Evolutionary conservation across 306 rosid genomes (phyloP).

Genomic region (Sphenostylis stenocarpa): DNA sequence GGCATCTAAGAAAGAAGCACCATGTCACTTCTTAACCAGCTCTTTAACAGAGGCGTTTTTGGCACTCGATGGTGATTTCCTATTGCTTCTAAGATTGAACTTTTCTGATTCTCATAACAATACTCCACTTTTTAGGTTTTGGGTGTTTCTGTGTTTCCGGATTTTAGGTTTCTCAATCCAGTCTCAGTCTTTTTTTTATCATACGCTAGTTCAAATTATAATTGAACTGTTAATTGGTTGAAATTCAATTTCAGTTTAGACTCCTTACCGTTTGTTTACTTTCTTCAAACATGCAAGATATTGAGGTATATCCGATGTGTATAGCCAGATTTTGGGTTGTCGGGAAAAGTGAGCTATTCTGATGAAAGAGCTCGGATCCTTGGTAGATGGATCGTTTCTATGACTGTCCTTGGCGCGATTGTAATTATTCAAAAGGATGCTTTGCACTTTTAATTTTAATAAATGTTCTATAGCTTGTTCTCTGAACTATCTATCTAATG

Average conservation of each 20-base stretch:
- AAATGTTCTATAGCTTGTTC: conserved; percentile 7
- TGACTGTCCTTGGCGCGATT: neutral
- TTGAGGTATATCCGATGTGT: conserved; percentile 1
- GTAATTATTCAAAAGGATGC: neutral
- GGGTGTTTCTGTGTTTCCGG: neutral
- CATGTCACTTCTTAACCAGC: conserved; percentile 95
- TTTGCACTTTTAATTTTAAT: neutral
- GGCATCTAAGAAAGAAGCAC: neutral
- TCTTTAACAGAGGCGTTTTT: conserved; percentile 89
- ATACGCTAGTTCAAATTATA: neutral
- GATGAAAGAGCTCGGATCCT: neutral
- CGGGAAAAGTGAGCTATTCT: conserved; percentile 23
- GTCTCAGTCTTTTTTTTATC: neutral
- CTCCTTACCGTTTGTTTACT: neutral
- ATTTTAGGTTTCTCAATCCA: neutral
- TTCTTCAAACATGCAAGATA: neutral
- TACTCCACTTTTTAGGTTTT: conserved; percentile 23
- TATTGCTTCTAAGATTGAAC: neutral
- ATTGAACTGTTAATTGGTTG: conserved; percentile 2
- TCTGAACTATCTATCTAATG: conserved; percentile 3
- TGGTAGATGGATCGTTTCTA: neutral
- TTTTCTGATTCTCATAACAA: neutral
- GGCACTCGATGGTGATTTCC: conserved; percentile 78
- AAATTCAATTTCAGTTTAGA: conserved; percentile 5
- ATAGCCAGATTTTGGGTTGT: conserved; percentile 16